phyloP scores from a whole-genome alignment of 2,329 filamentous ascomycete species.

The Stylonectria norvegica region DNA sequence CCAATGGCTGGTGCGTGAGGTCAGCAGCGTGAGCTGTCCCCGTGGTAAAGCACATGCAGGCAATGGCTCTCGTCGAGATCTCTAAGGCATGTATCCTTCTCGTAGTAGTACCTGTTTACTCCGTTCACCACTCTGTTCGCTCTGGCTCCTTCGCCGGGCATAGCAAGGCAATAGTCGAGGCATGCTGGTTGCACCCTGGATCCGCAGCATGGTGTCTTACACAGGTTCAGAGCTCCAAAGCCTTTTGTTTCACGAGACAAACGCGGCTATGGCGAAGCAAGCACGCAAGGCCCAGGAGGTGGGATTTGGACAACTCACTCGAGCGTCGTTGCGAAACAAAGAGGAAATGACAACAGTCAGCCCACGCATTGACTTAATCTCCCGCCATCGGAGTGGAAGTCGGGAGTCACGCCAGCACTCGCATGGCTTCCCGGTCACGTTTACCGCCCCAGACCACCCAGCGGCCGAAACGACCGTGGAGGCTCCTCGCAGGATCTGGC shows the following conservation, averaged over 20 bases:
- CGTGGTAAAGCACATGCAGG: conserved; percentile 1
- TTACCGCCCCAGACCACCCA: conserved; percentile 16
- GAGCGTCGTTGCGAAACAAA: conserved; percentile 2
- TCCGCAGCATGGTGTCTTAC: background rate
- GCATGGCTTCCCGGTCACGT: conserved; percentile 27
- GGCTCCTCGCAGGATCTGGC: background rate
- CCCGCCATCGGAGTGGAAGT: conserved; percentile 16
- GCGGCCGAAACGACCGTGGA: background rate
- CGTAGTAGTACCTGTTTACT: conserved; percentile 11
- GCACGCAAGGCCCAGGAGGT: conserved; percentile 3
- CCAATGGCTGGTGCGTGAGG: conserved; percentile 1
- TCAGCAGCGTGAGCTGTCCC: conserved; percentile 1
- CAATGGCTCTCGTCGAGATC: background rate
- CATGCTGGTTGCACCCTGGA: background rate
- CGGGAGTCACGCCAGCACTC: conserved; percentile 23
- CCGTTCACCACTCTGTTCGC: conserved; percentile 2
- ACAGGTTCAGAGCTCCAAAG: background rate
- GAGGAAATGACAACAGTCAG: background rate
- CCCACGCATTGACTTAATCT: conserved; percentile 23
- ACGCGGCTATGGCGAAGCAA: conserved; percentile 1
- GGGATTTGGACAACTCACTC: conserved; percentile 1
- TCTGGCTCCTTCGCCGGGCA: conserved; percentile 2
- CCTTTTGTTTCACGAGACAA: conserved; percentile 17
- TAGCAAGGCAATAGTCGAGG: conserved; percentile 25
- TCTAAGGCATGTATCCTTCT: conserved; percentile 3